Evolutionary conservation across 177 flowering plant species (phyloP).

Genomic region (Vitis hybrid): DNA sequence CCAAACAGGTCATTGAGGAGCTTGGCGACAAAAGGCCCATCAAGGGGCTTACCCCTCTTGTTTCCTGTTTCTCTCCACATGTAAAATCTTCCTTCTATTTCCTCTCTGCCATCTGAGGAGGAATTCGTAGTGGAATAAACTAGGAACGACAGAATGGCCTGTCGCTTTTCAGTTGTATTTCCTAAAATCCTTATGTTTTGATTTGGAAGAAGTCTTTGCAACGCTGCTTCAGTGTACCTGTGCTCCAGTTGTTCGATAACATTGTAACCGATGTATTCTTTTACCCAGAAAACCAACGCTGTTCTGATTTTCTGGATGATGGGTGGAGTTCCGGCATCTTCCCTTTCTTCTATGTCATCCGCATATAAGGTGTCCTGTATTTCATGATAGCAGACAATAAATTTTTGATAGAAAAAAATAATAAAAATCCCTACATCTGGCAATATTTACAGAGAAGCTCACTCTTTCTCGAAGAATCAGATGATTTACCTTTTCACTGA

Average conservation of each 20-base stretch:
- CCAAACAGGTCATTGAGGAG: conserved; percentile 86
- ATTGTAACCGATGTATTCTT: conserved; percentile 64
- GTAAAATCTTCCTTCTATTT: conserved; percentile 12
- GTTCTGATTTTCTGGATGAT: conserved; percentile 70
- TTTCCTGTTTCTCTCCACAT: conserved; percentile 46
- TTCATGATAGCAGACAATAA: neutral
- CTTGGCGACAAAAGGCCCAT: conserved; percentile 65
- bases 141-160: conserved; percentile 70
- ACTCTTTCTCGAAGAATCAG: too few species aligned
- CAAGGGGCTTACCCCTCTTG: conserved; percentile 61
- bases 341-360: conserved; percentile 74
- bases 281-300: conserved; percentile 79
- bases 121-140: conserved; percentile 37
- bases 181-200: conserved; percentile 58
- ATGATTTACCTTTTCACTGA: conserved; percentile 43
- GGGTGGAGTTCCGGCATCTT: conserved; percentile 80
- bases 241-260: conserved; percentile 47
- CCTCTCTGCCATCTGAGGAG: conserved; percentile 5
- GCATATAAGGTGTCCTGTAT: conserved; percentile 67
- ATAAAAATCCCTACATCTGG: too few species aligned
- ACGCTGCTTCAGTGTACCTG: conserved; percentile 36
- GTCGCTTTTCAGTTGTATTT: conserved; percentile 46
- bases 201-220: conserved; percentile 59
- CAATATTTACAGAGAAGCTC: too few species aligned
- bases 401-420: neutral